Evolutionary conservation across 495 filamentous ascomycete genomes (phyloP).

Genomic region (Aspergillus ellipticus): DNA sequence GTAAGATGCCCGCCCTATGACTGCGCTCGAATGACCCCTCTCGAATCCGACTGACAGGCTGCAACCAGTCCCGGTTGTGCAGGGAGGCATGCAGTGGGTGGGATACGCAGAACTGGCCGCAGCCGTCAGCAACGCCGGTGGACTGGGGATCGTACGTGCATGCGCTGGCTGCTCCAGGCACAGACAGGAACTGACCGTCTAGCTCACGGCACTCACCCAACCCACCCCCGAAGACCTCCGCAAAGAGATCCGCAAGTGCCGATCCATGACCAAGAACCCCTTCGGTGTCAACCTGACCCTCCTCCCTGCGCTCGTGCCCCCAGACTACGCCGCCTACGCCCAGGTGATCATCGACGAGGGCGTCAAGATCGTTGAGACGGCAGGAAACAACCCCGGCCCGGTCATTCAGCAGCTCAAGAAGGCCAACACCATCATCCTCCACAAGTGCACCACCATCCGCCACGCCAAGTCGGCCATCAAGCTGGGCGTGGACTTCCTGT

Average conservation of each 20-base stretch:
- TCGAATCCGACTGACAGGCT: too few relatives aligned
- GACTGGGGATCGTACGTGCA: constrained; percentile 69
- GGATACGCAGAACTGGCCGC: constrained; percentile 89
- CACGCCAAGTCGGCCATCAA: constrained; percentile 91
- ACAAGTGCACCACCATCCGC: constrained; percentile 97
- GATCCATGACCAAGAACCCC: constrained; percentile 77
- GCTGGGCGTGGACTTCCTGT: constrained; percentile 93
- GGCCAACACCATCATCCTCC: constrained; percentile 72
- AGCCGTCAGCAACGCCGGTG: constrained; percentile 93
- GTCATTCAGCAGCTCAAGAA: constrained; percentile 87
- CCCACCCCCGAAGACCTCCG: constrained; percentile 89
- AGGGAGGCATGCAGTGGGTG: constrained; percentile 95
- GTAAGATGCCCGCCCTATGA: constrained; percentile 42
- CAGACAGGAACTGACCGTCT: constrained; percentile 9
- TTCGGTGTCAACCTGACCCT: constrained; percentile 97
- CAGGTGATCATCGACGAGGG: constrained; percentile 91
- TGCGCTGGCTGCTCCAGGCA: background rate
- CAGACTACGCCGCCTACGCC: constrained; percentile 89
- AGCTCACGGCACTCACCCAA: constrained; percentile 89
- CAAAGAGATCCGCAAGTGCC: constrained; percentile 86
- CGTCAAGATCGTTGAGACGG: constrained; percentile 92
- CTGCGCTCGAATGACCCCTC: too few relatives aligned
- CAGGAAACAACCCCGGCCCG: constrained; percentile 88
- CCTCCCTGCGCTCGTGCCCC: constrained; percentile 82
- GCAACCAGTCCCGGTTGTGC: constrained; percentile 95